phyloP scores from a whole-genome alignment of 2,329 filamentous ascomycete genomes.

The Aspergillus vadensis region DNA sequence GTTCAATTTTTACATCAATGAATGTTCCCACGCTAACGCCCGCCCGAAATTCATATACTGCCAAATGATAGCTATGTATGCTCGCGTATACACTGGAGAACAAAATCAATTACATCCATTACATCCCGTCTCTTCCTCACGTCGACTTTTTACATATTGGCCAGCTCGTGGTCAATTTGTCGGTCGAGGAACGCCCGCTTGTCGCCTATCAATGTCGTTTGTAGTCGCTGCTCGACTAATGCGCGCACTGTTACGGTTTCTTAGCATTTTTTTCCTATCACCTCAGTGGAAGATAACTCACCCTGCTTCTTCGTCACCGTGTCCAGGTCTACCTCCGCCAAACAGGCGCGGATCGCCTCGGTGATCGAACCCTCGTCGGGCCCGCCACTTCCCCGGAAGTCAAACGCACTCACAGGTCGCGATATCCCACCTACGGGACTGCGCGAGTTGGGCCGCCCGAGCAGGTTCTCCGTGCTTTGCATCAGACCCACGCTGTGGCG shows the following conservation, averaged over 20 bases:
- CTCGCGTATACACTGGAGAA: no score
- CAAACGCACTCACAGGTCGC: conserved; percentile 56
- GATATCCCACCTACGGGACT: conserved; percentile 53
- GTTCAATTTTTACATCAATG: no score
- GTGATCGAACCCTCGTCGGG: conserved; percentile 79
- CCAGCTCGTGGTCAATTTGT: conserved; percentile 90
- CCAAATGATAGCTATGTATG: conserved; percentile 6
- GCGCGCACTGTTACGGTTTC: conserved; percentile 61
- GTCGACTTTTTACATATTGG: conserved; percentile 69
- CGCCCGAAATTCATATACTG: conserved; percentile 4
- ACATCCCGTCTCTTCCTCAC: no score
- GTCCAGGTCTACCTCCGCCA: conserved; percentile 88
- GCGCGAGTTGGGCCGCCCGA: conserved; percentile 43
- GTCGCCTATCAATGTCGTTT: conserved; percentile 84
- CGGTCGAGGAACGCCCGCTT: conserved; percentile 85
- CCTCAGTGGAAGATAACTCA: conserved; percentile 33
- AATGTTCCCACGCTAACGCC: no score
- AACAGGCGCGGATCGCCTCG: conserved; percentile 78
- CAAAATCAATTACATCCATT: not conserved
- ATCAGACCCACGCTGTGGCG: conserved; percentile 47
- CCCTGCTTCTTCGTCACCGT: conserved; percentile 98
- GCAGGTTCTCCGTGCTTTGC: conserved; percentile 49
- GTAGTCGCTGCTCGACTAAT: conserved; percentile 87
- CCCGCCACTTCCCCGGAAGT: conserved; percentile 62
- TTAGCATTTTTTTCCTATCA: not conserved